Base-by-base conservation (phyloP, 495 filamentous ascomycete genomes). In the Choiromyces venosus region DNA sequence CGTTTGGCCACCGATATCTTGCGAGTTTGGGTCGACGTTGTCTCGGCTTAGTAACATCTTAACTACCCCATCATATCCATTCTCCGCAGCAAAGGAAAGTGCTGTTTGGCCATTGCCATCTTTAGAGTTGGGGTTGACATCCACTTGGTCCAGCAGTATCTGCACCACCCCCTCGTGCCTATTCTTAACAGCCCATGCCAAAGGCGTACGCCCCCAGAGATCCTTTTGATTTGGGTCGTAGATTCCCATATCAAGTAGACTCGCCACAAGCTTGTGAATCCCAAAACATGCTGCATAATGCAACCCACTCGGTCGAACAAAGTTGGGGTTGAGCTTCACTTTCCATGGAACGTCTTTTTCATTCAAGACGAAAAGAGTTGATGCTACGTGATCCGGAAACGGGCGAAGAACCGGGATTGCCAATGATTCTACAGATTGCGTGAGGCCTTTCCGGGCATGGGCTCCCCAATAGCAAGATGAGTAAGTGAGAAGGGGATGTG, bases 61-160 rank as follows among this genome's bases (percentile, higher is more conserved):
- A 42, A 73, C 78, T n/a, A 78, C 66, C n/a, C 3, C 56, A 29
- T 70, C 70, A 44, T 76, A 44, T 64, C 76, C 71, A 7, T 70
- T 66, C 37, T 1, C 2, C 25, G 82, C 80, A 70, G 84, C 84
- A 79, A 75, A 82, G 69, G 68, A 80, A 14, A 85, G 68, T 52
- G 84, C 81, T 16, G 83, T 83, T 36, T 75, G 73, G 19, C 83
- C 82, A 40, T 40, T 69, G 35, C 76, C 71, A 78, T 85, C 83
- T 18, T 68, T 75, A 1, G 70, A 68, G 64, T 84, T 73, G 29
- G 83, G 65, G 35, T 83, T 71, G 21, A 82, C 79, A 37, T 72
- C 78, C 21, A 73, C 74, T 38, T 65, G 71, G n/a, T 74, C 3
- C 39, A 83, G 74, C 38, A 69, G 65, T 37, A 78, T 40, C 64